Evolutionary conservation across 164 flowering plant species (phyloP), one percentile per base, ranked within the genome.

Genomic region (Aristolochia californica): DNA sequence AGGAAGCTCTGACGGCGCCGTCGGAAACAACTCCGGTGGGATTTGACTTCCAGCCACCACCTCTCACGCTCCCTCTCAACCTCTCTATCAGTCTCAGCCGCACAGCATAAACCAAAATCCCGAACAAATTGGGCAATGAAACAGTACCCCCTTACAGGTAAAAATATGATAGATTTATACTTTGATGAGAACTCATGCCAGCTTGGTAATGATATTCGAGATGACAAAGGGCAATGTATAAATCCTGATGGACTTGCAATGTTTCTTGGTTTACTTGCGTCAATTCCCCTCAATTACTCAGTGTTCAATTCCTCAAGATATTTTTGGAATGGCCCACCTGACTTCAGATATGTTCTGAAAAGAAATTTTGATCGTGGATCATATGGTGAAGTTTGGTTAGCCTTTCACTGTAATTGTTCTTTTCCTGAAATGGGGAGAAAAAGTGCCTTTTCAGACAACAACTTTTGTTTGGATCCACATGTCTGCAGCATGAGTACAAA

Each of bases 371-470:
- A 76, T 56, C 96, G 84, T 64, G 99, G 99, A 68, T 76, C 97
- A 49, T 93, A 74, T 80, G 99, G 99, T 68, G 99, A 93, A 74
- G 99, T 90, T 70, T 93, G 97, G 97, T 68, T 93, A 74, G 97
- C 97, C 56, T 80, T 83, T 71, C 74, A 79, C 61, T 85, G 95
- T 91, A 80, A 89, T 60, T 82, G 87, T 68, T 75, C 70, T 61
- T 60, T 72, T 53, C 62, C 56, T 13, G 51, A 64, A 43, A 53
- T 25, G 44, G n/a, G n/a, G n/a, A 64, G 66, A 53, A 61, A 59
- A 14, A 66, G 48, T 55, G 75, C 68, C 63, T 60, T 53, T 40
- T 65, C 72, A 16, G 30, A 17, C 34, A 49, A 54, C 61, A 56
- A 51, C 53, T 25, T 40, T 59, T 49, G 56, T 62, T 51, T 57